Base-by-base conservation (phyloP, 176 grass and related monocot species). In the Carex myosuroides region DNA sequence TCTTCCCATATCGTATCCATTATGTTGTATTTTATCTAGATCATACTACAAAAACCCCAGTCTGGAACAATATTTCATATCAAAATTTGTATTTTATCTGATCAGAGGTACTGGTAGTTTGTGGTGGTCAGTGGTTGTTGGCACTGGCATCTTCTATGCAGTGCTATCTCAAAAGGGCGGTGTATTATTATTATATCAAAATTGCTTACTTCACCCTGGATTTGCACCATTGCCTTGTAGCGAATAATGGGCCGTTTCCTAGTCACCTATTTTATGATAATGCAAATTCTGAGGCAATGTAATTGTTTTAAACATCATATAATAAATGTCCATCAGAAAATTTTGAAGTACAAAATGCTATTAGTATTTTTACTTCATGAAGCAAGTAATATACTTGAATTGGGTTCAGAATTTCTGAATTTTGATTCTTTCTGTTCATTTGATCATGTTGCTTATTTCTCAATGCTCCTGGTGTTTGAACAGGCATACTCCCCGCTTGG, bases 401-500 rank as follows among this genome's bases (percentile, higher is more conserved):
- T 26, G 44, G 44, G n/a, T 53, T 52, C 2, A 53, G 20, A 13
- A 24, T 74, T 52, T 24, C 33, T 35, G 33, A 35, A 3, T 35
- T 35, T 35, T 3, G 33, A 35, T 3, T 35, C 33, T 35, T 35
- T 35, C 33, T 41, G 6, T 39, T 22, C 8, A 50, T 73, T 44
- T 48, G 9, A 73, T 73, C 33, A 33, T 35, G 41, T 39, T 37
- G 30, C 13, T 70, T 35, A 4, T 6, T 61, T 46, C 9, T 48
- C 8, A 50, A 18, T 70, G 16, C 30, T 44, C 8, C 14, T 61
- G 32, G 11, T 26, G 22, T 77, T 67, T 85, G 4, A 53, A 29
- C 42, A 92, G 90, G 87, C 87, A 7, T 89, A 87, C 17, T 81
- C 82, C 1, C 87, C 90, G 13, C 75, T 92, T n/a, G 87, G 87